Conservation (phyloP, 2,329 filamentous ascomycete species). For the Cladosporium velox region DNA sequence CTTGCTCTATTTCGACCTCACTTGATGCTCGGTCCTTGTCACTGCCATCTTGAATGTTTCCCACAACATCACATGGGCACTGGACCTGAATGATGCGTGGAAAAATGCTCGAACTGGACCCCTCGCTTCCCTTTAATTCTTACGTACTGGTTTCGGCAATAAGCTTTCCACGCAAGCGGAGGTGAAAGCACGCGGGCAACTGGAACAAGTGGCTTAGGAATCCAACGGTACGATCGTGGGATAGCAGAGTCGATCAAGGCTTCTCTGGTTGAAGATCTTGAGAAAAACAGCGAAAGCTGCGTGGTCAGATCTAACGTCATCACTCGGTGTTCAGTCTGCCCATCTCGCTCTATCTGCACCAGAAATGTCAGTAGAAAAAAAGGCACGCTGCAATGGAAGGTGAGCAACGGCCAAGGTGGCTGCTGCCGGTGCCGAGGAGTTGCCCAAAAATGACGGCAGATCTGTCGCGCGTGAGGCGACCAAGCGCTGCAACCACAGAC, state of each 20-base stretch:
- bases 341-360: neutral
- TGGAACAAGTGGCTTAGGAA: neutral
- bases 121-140: constrained; percentile 1
- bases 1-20: constrained; percentile 5
- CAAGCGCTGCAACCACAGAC: neutral
- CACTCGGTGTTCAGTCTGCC: neutral
- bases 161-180: constrained; percentile 15
- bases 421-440: constrained; percentile 17
- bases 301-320: neutral
- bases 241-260: neutral
- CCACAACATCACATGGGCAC: neutral
- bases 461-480: constrained; percentile 9
- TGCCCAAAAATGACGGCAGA: constrained; percentile 12
- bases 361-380: neutral
- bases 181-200: neutral
- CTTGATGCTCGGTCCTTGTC: neutral
- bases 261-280: neutral
- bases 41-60: neutral
- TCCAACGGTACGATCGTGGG: neutral
- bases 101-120: constrained; percentile 2
- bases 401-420: neutral
- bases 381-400: neutral
- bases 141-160: constrained; percentile 19
- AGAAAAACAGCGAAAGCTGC: neutral
- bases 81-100: constrained; percentile 3